These are phyloP conservation scores for Calocera viscosa DNA, from an alignment of 768 basidiomycete species.

Conservation along the genomic window DNA sequence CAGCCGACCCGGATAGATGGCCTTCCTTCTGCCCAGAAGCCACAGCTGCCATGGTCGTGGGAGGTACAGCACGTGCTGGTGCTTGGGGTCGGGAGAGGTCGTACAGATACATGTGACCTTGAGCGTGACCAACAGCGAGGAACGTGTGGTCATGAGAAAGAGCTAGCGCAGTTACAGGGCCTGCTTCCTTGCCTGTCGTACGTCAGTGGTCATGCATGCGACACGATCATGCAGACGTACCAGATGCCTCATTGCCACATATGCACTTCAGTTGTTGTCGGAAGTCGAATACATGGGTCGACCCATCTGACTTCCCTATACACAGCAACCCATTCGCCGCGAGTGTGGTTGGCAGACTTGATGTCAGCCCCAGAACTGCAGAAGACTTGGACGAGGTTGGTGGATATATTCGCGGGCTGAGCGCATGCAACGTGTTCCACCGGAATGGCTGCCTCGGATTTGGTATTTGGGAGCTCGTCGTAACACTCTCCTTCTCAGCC, in stretches of 20 bases:
- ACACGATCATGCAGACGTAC: slow-evolving; percentile 32
- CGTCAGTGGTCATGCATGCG: neutral
- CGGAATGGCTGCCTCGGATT: slow-evolving; percentile 48
- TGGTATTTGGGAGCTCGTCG: slow-evolving; percentile 17
- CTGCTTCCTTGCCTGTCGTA: slow-evolving; percentile 43
- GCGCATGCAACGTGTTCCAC: slow-evolving; percentile 56
- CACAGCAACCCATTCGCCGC: slow-evolving; percentile 81
- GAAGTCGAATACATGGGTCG: slow-evolving; percentile 76
- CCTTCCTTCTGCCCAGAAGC: slow-evolving; percentile 73
- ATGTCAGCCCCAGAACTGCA: slow-evolving; percentile 45
- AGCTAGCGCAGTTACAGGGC: slow-evolving; percentile 76
- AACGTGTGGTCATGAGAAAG: slow-evolving; percentile 91
- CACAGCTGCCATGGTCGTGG: slow-evolving; percentile 55
- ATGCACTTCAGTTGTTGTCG: slow-evolving; percentile 70
- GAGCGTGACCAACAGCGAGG: slow-evolving; percentile 74
- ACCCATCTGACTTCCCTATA: slow-evolving; percentile 71
- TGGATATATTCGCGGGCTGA: slow-evolving; percentile 46
- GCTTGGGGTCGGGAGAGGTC: slow-evolving; percentile 57
- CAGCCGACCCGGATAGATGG: slow-evolving; percentile 65
- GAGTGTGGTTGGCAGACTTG: slow-evolving; percentile 65
- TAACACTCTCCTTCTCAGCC: slow-evolving; percentile 21
- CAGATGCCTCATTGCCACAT: slow-evolving; percentile 55
- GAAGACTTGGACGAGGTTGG: slow-evolving; percentile 45
- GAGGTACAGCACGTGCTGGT: slow-evolving; percentile 57
- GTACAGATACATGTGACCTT: slow-evolving; percentile 76